A percentile compares a stretch with the other conserved stretches of the same genome.
Conservation (phyloP, 2,329 filamentous ascomycete species). For the Chrysosporium queenslandicum region DNA sequence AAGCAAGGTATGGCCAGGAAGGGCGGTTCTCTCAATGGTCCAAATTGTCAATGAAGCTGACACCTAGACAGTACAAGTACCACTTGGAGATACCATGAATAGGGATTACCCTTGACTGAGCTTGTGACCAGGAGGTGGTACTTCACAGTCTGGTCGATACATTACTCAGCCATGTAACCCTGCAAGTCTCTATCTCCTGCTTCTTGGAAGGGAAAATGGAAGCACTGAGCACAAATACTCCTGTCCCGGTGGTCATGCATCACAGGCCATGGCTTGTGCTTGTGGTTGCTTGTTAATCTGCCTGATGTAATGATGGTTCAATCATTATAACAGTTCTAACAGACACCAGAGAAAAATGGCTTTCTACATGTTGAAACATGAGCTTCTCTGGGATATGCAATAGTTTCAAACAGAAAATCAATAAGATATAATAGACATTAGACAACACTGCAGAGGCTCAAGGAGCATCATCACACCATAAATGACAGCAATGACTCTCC, state of each 20-base stretch:
- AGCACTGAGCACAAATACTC: no score
- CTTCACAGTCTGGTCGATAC: no score
- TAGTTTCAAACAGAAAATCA: not conserved
- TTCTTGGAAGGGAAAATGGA: no score
- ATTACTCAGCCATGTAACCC: not conserved
- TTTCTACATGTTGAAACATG: no score
- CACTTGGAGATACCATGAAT: not conserved
- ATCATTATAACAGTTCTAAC: no score
- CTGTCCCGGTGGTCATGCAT: no score
- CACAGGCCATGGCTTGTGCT: no score
- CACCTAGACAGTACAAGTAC: not conserved
- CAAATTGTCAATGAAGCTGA: no score
- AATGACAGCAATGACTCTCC: not conserved
- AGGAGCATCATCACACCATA: not conserved
- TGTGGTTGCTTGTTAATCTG: no score
- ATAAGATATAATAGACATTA: not conserved
- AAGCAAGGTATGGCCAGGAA: not conserved
- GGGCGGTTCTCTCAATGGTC: not conserved
- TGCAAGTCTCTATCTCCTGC: no score
- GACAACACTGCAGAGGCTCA: not conserved
- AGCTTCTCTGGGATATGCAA: not conserved
- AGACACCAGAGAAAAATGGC: no score
- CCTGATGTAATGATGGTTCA: no score
- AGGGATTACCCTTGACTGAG: not conserved
- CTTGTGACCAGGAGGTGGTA: not conserved